Conservation (phyloP, 2,329 filamentous ascomycete species). For the Claviceps citrina region DNA sequence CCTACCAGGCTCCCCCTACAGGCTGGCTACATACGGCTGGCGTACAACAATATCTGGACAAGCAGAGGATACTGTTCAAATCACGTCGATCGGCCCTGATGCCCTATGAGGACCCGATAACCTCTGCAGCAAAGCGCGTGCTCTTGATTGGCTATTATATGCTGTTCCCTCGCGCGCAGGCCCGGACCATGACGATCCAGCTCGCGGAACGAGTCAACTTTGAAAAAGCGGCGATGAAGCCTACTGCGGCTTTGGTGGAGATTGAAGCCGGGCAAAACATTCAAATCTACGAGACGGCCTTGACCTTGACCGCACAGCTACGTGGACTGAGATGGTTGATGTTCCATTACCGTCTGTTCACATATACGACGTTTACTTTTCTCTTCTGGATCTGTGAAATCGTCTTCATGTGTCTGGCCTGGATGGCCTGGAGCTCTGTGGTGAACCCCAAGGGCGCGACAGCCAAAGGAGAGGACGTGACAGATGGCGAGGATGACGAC, state of each 20-base stretch:
- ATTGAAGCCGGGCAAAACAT: constrained; percentile 53
- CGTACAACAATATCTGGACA: constrained; percentile 21
- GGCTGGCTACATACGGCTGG: constrained; percentile 2
- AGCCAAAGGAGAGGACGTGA: constrained; percentile 3
- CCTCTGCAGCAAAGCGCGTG: constrained; percentile 45
- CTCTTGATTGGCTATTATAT: constrained; percentile 55
- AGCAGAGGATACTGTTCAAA: constrained; percentile 33
- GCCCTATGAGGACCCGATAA: constrained; percentile 59
- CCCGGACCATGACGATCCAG: constrained; percentile 44
- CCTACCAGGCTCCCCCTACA: neutral
- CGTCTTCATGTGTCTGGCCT: constrained; percentile 47
- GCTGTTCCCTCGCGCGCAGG: constrained; percentile 48
- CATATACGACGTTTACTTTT: constrained; percentile 51
- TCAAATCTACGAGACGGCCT: constrained; percentile 57
- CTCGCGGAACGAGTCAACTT: constrained; percentile 67
- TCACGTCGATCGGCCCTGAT: constrained; percentile 64
- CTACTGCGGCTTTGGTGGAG: constrained; percentile 40
- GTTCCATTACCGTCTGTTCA: constrained; percentile 63
- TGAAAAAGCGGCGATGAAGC: constrained; percentile 22
- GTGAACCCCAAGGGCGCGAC: constrained; percentile 8
- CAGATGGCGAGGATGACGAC: constrained; percentile 12
- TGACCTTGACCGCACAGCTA: constrained; percentile 61
- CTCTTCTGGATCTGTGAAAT: constrained; percentile 69
- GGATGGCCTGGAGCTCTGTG: constrained; percentile 37
- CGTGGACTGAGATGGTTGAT: constrained; percentile 69